phyloP scores from a whole-genome alignment of 2,329 filamentous ascomycete genomes.

The Chrysoporthe cubensis region DNA sequence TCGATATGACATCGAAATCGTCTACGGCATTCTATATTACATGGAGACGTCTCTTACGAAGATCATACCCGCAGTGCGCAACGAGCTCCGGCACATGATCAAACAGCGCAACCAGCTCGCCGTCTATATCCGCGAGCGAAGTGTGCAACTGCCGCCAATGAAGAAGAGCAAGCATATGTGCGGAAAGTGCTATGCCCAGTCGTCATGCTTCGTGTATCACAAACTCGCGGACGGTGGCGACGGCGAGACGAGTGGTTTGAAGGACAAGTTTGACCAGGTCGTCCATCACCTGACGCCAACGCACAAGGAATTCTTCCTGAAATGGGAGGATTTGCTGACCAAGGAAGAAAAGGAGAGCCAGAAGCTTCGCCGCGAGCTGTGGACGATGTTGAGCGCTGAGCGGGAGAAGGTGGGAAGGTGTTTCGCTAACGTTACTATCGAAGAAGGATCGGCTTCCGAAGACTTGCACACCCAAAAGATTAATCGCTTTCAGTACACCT shows the following conservation, averaged over 20 bases:
- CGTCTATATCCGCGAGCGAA: conserved; percentile 79
- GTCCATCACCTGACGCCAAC: conserved; percentile 75
- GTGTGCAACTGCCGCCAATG: conserved; percentile 82
- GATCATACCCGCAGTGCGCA: conserved; percentile 80
- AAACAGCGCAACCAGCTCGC: conserved; percentile 92
- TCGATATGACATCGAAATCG: conserved; percentile 90
- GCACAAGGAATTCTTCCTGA: conserved; percentile 85
- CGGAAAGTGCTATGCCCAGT: conserved; percentile 86
- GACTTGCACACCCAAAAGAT: conserved; percentile 77
- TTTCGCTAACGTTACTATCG: conserved; percentile 84
- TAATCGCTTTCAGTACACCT: conserved; percentile 86
- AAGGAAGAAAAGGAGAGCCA: conserved; percentile 92
- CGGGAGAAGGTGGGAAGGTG: conserved; percentile 88
- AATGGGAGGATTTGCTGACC: conserved; percentile 91
- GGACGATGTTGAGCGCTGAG: conserved; percentile 92
- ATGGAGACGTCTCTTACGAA: conserved; percentile 87
- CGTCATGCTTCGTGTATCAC: conserved; percentile 91
- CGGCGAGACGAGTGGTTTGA: conserved; percentile 79
- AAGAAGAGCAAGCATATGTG: conserved; percentile 81
- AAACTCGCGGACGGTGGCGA: conserved; percentile 84
- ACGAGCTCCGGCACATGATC: conserved; percentile 94
- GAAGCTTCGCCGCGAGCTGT: conserved; percentile 85
- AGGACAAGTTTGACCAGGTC: conserved; percentile 79
- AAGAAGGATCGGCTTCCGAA: conserved; percentile 74
- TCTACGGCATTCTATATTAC: conserved; percentile 92